phyloP scores from a whole-genome alignment of 169 alveolate genomes.

The Plasmodium adleri region DNA sequence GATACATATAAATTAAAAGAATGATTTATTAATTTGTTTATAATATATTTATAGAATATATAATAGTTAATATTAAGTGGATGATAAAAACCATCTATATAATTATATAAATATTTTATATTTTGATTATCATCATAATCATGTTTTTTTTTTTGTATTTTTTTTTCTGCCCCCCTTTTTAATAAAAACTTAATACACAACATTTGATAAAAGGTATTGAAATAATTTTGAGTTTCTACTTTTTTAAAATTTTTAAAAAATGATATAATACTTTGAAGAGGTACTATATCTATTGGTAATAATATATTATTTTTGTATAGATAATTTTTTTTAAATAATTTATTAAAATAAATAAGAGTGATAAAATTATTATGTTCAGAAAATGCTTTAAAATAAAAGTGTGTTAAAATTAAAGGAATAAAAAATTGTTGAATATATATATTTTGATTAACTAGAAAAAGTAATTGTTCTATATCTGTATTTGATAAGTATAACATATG shows the following conservation, averaged over 20 bases:
- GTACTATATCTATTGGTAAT: slow-evolving; percentile 30
- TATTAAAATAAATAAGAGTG: slow-evolving; percentile 16
- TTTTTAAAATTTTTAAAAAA: slow-evolving; percentile 28
- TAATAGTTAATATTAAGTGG: slow-evolving; percentile 19
- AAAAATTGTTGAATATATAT: slow-evolving; percentile 24
- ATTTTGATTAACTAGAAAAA: slow-evolving; percentile 39
- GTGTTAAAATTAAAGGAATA: slow-evolving; percentile 33
- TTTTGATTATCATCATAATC: not conserved
- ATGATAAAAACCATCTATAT: not conserved
- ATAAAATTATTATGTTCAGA: not conserved
- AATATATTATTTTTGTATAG: slow-evolving; percentile 1
- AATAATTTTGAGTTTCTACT: slow-evolving; percentile 13
- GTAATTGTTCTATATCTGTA: slow-evolving; percentile 59
- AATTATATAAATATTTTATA: not conserved
- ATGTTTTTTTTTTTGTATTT: too few species aligned
- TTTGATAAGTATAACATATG: slow-evolving; percentile 29
- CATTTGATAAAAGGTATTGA: slow-evolving; percentile 53
- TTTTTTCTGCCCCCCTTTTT: slow-evolving; percentile 12
- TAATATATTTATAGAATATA: slow-evolving; percentile 38
- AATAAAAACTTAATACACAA: slow-evolving; percentile 60
- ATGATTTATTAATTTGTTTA: slow-evolving; percentile 43
- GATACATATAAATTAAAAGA: slow-evolving; percentile 38
- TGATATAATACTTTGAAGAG: not conserved
- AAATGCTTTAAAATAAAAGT: slow-evolving; percentile 33
- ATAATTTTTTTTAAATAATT: slow-evolving; percentile 37